Base-by-base conservation (phyloP, 1,284 basidiomycete species). In the Boletellus dicymbophilus region DNA sequence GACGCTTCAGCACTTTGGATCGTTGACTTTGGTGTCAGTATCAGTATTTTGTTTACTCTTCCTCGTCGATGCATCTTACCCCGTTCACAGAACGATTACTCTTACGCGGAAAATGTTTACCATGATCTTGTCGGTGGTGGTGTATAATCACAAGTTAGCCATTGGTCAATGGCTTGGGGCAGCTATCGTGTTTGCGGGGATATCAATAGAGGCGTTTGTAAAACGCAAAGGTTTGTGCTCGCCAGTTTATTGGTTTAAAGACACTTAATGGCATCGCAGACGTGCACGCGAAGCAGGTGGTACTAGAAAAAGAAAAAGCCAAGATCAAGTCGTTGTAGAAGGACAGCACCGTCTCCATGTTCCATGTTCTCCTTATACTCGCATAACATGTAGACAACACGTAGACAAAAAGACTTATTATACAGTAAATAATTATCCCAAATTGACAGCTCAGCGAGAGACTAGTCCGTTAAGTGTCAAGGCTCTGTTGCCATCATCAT, bases 51-150 rank as follows among this genome's bases (percentile, higher is more conserved):
- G 0, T 39, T 9, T 42, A 21, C 36, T 39, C 34, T 44, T 44
- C 12, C 10, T 3, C 9, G 39, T 22, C 21, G 37, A 54, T 36
- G 44, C 40, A 34, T 54, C 46, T 48, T 22, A 44, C 38, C 34
- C 37, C 3, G 11, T 52, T 44, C 28, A 8, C 64, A 92, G 90
- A 46, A 97, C 91, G 34, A 90, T 98, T 60, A 98, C 95, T 1
- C 80, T 99, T 48, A 99, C 96, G n/a, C 81, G 97, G 50, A 99
- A 99, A 73, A 77, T 99, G 65, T 97, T 98, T 69, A 98, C 96
- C 6, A 99, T 99, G 96, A 78, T 99, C 13, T 78, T 99, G 31
- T 95, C 92, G 8, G 95, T 99, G 6, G 69, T 96, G 23, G 83
- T 98, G 1, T 99, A 98, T 70, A 86, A 93, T 59, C 96, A 99